These are phyloP conservation scores for Candida incommunis DNA, from an alignment of 805 yeast genomes.

Conservation along the genomic window DNA sequence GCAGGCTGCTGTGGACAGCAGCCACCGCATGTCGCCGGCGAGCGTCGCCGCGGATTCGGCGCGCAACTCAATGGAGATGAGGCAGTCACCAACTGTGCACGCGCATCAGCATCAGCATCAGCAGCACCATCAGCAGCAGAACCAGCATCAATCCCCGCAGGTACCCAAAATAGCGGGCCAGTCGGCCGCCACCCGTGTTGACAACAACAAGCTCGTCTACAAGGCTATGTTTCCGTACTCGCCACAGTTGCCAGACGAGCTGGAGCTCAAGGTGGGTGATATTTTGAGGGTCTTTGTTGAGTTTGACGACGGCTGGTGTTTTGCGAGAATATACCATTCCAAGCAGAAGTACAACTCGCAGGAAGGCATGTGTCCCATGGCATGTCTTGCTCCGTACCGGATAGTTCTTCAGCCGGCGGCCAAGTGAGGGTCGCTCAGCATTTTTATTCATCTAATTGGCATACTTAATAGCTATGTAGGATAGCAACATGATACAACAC, in stretches of 20 bases:
- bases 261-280: slow-evolving; percentile 53
- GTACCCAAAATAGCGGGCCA: background rate
- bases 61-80: background rate
- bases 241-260: slow-evolving; percentile 77
- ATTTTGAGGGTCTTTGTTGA: slow-evolving; percentile 58
- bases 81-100: background rate
- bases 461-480: too few relatives aligned
- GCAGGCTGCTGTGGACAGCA: background rate
- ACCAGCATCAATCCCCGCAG: background rate
- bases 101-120: too few relatives aligned
- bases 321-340: slow-evolving; percentile 23
- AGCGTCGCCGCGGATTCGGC: background rate
- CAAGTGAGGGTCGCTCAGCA: background rate
- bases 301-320: slow-evolving; percentile 95
- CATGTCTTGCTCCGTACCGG: slow-evolving; percentile 5
- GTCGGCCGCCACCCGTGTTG: background rate
- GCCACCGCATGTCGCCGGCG: background rate
- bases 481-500: too few relatives aligned
- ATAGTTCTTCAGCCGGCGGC: slow-evolving; percentile 1
- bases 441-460: too few relatives aligned
- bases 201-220: slow-evolving; percentile 28
- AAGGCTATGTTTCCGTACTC: slow-evolving; percentile 56
- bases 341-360: background rate
- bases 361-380: slow-evolving; percentile 12
- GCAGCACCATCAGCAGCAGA: too few relatives aligned